Conservation (phyloP, 768 basidiomycete species). For the Russula griseocarnosa region DNA sequence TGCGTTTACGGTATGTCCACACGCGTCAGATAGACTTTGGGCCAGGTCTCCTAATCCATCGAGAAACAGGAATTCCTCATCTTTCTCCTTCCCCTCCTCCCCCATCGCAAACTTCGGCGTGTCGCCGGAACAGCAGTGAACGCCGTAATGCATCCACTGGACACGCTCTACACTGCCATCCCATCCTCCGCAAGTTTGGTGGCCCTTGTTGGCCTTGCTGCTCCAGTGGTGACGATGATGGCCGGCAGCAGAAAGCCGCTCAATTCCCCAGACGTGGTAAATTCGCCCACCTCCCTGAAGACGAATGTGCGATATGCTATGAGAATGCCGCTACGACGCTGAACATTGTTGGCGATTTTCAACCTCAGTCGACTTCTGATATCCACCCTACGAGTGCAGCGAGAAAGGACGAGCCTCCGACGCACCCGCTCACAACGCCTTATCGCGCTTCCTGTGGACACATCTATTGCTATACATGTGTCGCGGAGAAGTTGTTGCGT, state of each 20-base stretch:
- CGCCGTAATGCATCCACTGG: slow-evolving; percentile 35
- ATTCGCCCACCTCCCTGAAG: slow-evolving; percentile 61
- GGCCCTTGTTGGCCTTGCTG: slow-evolving; percentile 27
- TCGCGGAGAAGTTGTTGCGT: slow-evolving; percentile 76
- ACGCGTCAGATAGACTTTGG: neutral
- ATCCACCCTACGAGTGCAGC: slow-evolving; percentile 29
- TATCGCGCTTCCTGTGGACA: slow-evolving; percentile 84
- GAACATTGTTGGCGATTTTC: slow-evolving; percentile 40
- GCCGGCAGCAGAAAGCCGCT: neutral
- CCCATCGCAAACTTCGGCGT: slow-evolving; percentile 59
- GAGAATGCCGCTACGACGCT: slow-evolving; percentile 66
- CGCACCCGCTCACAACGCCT: slow-evolving; percentile 70
- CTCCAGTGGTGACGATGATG: neutral
- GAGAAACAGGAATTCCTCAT: slow-evolving; percentile 82
- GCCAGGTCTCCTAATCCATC: neutral
- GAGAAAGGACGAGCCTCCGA: slow-evolving; percentile 43
- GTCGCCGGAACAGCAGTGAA: slow-evolving; percentile 36
- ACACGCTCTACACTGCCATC: slow-evolving; percentile 32
- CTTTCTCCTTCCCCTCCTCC: slow-evolving; percentile 85
- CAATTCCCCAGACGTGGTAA: slow-evolving; percentile 44
- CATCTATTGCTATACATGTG: slow-evolving; percentile 90
- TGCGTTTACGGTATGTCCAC: slow-evolving; percentile 79
- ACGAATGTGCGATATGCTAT: slow-evolving; percentile 89
- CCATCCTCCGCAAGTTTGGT: slow-evolving; percentile 36
- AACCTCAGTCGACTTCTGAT: slow-evolving; percentile 25